Base-by-base conservation (phyloP, 75 land plant genomes). In the Cryptomeria japonica region DNA sequence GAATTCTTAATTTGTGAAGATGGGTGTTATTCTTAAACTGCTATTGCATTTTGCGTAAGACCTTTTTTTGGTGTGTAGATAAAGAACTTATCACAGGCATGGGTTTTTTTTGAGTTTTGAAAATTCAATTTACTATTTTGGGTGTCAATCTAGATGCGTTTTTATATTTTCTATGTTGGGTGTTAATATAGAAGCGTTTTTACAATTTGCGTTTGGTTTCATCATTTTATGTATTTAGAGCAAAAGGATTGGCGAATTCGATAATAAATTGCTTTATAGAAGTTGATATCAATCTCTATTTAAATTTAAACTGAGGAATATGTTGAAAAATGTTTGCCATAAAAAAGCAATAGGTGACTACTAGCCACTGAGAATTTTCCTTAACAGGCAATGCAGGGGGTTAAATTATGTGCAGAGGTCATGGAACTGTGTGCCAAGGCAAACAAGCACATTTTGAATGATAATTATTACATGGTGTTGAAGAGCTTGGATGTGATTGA, bases 401-500 rank as follows among this genome's bases (percentile, higher is more conserved):
- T 94, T 44, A 80, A 85, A n/a, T 80, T 84, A 44, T 97, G 99
- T 88, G 88, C 91, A 5, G 86, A 88, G 9, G 83, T 92, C 39
- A 86, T 91, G 72, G 93, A 94, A 42, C 87, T 96, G 87, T 97
- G 96, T 61, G 86, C 89, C 44, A 88, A 95, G 36, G 93, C 93
- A 41, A 98, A 98, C 82, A 84, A 49, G 3, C 96, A 98, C 68
- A 88, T 96, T 42, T n/a, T 79, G 47, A 84, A 70, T 13, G 88
- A 86, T 79, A 86, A 93, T 42, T 92, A 96, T 86, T 98, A 98
- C 89, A 93, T 94, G 87, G 99, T 96, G 13, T 90, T 98, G 88
- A 94, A 93, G 88, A 92, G 93, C 37, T 61, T 96, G 22, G 99
- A 95, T 68, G 46, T 85, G 42, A 90, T 98, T 79, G 99, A 94